phyloP scores from a whole-genome alignment of 225 moss, liverwort and hornwort species.

The Rhytidiadelphus loreus region DNA sequence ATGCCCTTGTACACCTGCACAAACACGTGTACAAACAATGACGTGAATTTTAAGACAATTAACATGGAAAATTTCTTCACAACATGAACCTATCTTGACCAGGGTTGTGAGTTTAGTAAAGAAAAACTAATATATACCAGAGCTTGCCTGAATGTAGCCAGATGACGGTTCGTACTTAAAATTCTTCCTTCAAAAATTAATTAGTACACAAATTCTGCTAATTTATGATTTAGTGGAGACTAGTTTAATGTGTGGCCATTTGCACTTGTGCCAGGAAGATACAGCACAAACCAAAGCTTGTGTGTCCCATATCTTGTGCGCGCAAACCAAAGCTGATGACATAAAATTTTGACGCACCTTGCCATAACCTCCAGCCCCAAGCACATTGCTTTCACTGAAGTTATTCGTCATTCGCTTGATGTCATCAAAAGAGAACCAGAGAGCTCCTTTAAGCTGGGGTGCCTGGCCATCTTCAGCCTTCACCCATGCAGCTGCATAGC shows the following conservation, averaged over 20 bases:
- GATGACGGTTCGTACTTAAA: not conserved
- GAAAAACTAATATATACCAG: not conserved
- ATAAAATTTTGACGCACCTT: conserved; percentile 20
- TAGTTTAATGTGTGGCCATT: not conserved
- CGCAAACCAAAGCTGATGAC: not conserved
- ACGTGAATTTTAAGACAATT: not conserved
- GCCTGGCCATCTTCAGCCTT: conserved; percentile 43
- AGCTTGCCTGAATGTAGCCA: not conserved
- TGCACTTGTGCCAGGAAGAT: not conserved
- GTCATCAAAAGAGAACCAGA: conserved; percentile 58
- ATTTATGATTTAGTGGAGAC: not conserved
- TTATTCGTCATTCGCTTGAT: conserved; percentile 61
- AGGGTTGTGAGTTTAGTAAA: not conserved
- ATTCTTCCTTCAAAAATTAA: not conserved
- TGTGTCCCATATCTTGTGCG: not conserved
- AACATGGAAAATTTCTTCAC: too few species aligned
- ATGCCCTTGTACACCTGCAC: conserved; percentile 67
- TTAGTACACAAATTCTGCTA: not conserved
- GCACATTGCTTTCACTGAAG: conserved; percentile 38
- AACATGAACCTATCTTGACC: not conserved
- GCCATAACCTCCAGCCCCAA: conserved; percentile 79
- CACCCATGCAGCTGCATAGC: conserved; percentile 47
- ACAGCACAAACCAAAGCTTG: not conserved
- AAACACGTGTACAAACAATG: not conserved
- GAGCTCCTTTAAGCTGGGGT: conserved; percentile 72